phyloP scores from a whole-genome alignment of 2,329 filamentous ascomycete genomes.

The Colletotrichum higginsianum region DNA sequence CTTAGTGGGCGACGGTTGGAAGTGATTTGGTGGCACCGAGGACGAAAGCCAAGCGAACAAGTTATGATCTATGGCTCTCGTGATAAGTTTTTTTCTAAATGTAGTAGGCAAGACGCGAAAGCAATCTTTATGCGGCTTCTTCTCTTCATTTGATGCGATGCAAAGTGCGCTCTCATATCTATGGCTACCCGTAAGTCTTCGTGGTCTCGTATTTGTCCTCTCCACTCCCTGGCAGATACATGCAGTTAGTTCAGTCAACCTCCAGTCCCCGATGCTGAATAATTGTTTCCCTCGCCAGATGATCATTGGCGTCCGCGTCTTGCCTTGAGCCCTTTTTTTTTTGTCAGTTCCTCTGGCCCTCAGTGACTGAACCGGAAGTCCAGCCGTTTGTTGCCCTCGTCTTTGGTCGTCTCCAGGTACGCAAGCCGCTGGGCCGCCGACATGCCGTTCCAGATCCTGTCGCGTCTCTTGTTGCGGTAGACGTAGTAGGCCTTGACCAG shows the following conservation, averaged over 20 bases:
- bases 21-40: background rate
- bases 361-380: conserved; percentile 60
- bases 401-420: conserved; percentile 56
- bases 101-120: no score
- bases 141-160: no score
- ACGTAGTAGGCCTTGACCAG: conserved; percentile 53
- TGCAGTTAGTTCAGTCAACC: no score
- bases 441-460: conserved; percentile 50
- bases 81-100: background rate
- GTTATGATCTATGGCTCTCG: no score
- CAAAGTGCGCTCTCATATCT: no score
- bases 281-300: background rate
- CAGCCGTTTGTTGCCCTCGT: conserved; percentile 61
- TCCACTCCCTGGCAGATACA: background rate
- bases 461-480: conserved; percentile 50
- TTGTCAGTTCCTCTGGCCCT: background rate
- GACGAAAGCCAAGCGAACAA: no score
- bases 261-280: background rate
- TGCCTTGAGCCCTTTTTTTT: background rate
- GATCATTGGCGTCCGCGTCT: no score
- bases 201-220: background rate
- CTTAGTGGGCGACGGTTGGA: conserved; percentile 7
- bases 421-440: conserved; percentile 46
- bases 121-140: background rate
- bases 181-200: background rate